These are phyloP conservation scores for Gilbertella persicaria DNA, from an alignment of 371 early-diverging fungal species.

Conservation along the genomic window DNA sequence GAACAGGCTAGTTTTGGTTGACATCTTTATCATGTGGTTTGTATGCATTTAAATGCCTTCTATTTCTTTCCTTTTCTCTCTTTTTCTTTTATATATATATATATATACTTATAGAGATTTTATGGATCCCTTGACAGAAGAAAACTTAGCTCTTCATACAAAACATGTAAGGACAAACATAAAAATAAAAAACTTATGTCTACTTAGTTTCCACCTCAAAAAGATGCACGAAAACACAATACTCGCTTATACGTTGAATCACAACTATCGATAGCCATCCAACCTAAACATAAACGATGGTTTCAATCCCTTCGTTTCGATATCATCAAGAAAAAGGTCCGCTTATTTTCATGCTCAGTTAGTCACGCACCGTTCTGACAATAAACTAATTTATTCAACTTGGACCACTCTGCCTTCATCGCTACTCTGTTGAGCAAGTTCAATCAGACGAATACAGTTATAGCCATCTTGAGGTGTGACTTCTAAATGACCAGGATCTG, in stretches of 20 bases:
- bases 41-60: slow-evolving; percentile 1
- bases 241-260: slow-evolving; percentile 10
- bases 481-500: slow-evolving; percentile 43
- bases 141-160: slow-evolving; percentile 18
- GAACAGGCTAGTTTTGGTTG: slow-evolving; percentile 24
- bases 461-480: slow-evolving; percentile 73
- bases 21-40: slow-evolving; percentile 16
- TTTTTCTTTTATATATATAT: background rate
- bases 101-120: background rate
- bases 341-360: no score
- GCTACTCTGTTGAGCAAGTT: slow-evolving; percentile 69
- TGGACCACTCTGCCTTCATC: slow-evolving; percentile 44
- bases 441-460: slow-evolving; percentile 69
- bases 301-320: background rate
- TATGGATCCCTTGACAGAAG: slow-evolving; percentile 14
- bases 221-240: slow-evolving; percentile 8
- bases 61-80: background rate
- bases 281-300: background rate
- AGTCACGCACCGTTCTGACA: no score
- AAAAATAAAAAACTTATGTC: background rate
- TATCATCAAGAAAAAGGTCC: no score
- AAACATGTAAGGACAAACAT: slow-evolving; percentile 3
- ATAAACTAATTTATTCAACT: slow-evolving; percentile 28
- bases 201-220: slow-evolving; percentile 17
- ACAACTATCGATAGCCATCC: background rate